Conservation (phyloP, 108 stramenopile genomes). For the Nannochloropsis salina region DNA sequence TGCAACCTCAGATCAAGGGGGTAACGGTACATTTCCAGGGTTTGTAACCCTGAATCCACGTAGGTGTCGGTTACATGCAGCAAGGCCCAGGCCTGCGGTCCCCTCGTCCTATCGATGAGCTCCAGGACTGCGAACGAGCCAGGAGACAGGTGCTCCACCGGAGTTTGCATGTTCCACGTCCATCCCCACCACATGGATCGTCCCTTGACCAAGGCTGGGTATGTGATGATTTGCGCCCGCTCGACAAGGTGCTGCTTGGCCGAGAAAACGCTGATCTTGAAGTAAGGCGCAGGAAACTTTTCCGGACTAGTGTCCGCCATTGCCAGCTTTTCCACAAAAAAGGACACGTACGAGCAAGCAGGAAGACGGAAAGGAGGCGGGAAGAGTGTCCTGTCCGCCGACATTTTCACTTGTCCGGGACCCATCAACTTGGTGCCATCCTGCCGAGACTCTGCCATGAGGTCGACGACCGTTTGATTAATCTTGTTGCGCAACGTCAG, state of each 20-base stretch:
- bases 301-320: not conserved
- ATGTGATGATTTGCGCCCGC: constrained; percentile 33
- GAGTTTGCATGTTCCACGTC: constrained; percentile 58
- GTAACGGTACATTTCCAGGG: constrained; percentile 44
- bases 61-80: constrained; percentile 34
- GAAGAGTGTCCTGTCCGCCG: not conserved
- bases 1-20: constrained; percentile 34
- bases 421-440: not conserved
- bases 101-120: constrained; percentile 31
- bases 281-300: not conserved
- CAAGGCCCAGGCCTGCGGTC: constrained; percentile 33
- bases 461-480: not conserved
- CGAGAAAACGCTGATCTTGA: not conserved
- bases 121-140: constrained; percentile 35
- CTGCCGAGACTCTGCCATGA: constrained; percentile 4
- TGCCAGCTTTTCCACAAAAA: constrained; percentile 37
- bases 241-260: constrained; percentile 23
- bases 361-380: constrained; percentile 15
- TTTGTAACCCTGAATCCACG: constrained; percentile 29
- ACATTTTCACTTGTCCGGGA: constrained; percentile 6
- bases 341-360: constrained; percentile 29
- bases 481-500: constrained; percentile 11
- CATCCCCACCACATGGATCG: constrained; percentile 54
- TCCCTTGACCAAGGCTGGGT: constrained; percentile 28
- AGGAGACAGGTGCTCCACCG: constrained; percentile 50